Evolutionary conservation across 352 stramenopile species (phyloP).

Genomic region (Pythium myriotylum): DNA sequence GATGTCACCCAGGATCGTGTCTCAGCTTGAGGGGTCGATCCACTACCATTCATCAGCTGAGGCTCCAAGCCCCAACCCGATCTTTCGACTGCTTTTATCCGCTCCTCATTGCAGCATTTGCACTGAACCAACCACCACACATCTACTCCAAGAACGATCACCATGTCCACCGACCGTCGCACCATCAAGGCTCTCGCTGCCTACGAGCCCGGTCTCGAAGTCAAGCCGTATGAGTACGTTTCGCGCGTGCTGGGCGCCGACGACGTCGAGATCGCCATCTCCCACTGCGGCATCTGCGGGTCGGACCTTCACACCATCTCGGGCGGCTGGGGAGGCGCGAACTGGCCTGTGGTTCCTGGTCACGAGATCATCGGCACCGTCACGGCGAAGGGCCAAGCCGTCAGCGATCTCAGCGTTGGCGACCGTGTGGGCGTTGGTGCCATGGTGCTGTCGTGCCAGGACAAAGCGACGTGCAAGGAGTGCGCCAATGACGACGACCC

Average conservation of each 20-base stretch:
- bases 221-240: slow-evolving; percentile 23
- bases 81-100: too few species aligned
- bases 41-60: too few species aligned
- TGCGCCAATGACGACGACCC: too few species aligned
- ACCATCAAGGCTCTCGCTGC: slow-evolving; percentile 18
- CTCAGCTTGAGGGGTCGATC: too few species aligned
- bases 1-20: too few species aligned
- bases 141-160: neutral
- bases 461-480: slow-evolving; percentile 24
- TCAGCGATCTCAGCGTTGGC: slow-evolving; percentile 13
- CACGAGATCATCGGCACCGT: slow-evolving; percentile 30
- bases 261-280: slow-evolving; percentile 21
- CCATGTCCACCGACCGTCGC: slow-evolving; percentile 1
- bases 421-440: too few species aligned
- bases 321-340: slow-evolving; percentile 21
- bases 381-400: neutral
- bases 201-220: slow-evolving; percentile 1
- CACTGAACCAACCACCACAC: too few species aligned
- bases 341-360: slow-evolving; percentile 26
- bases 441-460: slow-evolving; percentile 4
- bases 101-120: too few species aligned
- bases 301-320: slow-evolving; percentile 31
- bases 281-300: slow-evolving; percentile 9
- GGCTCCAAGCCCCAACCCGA: too few species aligned
- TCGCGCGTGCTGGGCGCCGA: slow-evolving; percentile 11